Base-by-base conservation (phyloP, 805 yeast genomes). In the Gaillardinia entomophila region DNA sequence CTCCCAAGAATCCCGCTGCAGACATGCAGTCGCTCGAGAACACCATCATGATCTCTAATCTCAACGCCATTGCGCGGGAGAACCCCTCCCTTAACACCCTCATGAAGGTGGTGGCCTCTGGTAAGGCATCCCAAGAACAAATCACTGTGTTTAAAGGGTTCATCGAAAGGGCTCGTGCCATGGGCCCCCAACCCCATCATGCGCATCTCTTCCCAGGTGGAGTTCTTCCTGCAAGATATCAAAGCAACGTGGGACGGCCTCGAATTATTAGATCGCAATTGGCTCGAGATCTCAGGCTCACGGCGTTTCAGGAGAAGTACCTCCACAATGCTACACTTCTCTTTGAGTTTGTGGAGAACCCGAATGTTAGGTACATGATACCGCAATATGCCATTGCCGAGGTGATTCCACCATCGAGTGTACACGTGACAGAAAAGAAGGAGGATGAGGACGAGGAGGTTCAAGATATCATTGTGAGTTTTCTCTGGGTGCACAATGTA, bases 31-130 rank as follows among this genome's bases (percentile, higher is more conserved):
- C 82, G 4, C 74, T 77, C 2, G 83, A 77, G 31, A 82, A 83
- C 47, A 81, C 82, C 26, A 75, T 82, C 40, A 86, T 90, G 84
- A 87, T 90, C 44, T 77, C 83, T 3, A 84, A 87, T 45, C 69
- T 90, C 48, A 89, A 89, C 48, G 68, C 82, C 1, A 78, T 90
- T 57, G 97, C 97, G 0, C 71, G 82, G 26, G 66, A 69, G 4
- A 94, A 88, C 48, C 68, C 76, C 0, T 69, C 78, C 4, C 57
- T 90, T 31, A 82, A 78, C 41, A 58, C 71, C 1, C 60, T 90
- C 32, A 88, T 90, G 96, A 78, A 80, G 40, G 73, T 71, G 4
- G 96, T 90, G 2, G 97, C 97, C 0, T 73, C 81, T 35, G 95
- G 95, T 4, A 69, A 66, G 16, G 96, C 96, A 0, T 55, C 77